Conservation (phyloP, 768 basidiomycete species). For the Daedalea quercina region DNA sequence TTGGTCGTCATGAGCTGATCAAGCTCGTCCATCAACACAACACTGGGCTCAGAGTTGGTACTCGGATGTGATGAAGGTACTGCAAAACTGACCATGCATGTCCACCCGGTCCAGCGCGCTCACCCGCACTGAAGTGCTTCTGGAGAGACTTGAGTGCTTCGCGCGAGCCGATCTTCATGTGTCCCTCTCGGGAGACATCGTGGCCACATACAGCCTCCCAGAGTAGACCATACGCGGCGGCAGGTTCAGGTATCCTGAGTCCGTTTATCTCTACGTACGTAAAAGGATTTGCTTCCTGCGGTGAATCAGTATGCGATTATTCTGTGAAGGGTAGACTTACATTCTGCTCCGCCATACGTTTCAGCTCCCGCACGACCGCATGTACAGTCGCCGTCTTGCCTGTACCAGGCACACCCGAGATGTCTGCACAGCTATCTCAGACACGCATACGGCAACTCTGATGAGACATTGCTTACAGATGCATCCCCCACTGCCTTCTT, state of each 20-base stretch:
- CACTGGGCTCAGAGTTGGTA: constrained; percentile 51
- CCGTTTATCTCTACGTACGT: constrained; percentile 98
- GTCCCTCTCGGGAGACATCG: constrained; percentile 53
- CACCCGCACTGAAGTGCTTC: constrained; percentile 65
- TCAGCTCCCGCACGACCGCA: constrained; percentile 83
- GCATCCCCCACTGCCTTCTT: constrained; percentile 93
- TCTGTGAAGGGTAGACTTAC: constrained; percentile 33
- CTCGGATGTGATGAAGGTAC: too few relatives aligned
- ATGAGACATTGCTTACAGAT: constrained; percentile 55
- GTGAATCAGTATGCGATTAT: background rate
- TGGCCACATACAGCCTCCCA: constrained; percentile 93
- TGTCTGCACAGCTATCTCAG: constrained; percentile 52
- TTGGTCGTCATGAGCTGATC: constrained; percentile 95
- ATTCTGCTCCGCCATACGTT: constrained; percentile 76
- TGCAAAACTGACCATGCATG: constrained; percentile 89
- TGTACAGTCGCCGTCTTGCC: constrained; percentile 99
- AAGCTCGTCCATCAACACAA: constrained; percentile 97
- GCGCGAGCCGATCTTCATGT: constrained; percentile 64
- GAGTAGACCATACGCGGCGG: constrained; percentile 85
- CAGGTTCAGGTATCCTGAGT: constrained; percentile 84
- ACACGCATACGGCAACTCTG: background rate
- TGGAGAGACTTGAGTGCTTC: constrained; percentile 78
- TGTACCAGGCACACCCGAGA: constrained; percentile 97
- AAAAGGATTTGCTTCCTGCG: constrained; percentile 88
- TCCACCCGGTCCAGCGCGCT: constrained; percentile 63